Evolutionary conservation across 75 land plant genomes (phyloP).

Genomic region (Sequoiadendron giganteum): DNA sequence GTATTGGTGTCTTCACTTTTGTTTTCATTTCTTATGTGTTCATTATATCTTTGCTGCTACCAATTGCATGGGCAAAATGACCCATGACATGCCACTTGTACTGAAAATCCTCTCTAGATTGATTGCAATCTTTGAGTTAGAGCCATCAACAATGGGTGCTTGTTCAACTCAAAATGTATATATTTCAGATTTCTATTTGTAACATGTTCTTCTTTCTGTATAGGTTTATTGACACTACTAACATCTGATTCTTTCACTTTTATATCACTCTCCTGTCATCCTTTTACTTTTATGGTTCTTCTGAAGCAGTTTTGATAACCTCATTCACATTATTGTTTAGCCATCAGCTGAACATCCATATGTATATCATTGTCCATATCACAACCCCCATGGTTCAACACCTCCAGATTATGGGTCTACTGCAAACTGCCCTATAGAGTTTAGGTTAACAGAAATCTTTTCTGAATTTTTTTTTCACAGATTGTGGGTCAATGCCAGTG

Average conservation of each 20-base stretch:
- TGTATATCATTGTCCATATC: neutral
- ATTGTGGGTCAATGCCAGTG: too few relatives aligned
- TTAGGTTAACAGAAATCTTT: too few relatives aligned
- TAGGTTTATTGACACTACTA: neutral
- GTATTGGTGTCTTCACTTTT: neutral
- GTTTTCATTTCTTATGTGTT: neutral
- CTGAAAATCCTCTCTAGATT: neutral
- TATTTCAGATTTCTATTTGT: neutral
- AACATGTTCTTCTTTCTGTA: neutral
- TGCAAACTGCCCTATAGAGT: too few relatives aligned
- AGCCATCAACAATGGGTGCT: neutral
- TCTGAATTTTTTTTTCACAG: too few relatives aligned
- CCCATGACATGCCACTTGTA: neutral
- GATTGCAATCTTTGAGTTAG: neutral
- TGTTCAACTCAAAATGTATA: neutral
- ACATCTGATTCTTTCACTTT: neutral
- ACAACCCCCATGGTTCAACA: neutral
- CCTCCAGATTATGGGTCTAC: too few relatives aligned
- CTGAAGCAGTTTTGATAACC: neutral
- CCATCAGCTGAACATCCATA: constrained; percentile 7
- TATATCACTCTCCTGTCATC: neutral
- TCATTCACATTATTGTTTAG: neutral
- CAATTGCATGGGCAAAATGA: neutral
- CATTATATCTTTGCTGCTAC: neutral
- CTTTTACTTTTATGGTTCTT: neutral